Base-by-base conservation (phyloP, 306 rosid genomes). In the Rosa rugosa region DNA sequence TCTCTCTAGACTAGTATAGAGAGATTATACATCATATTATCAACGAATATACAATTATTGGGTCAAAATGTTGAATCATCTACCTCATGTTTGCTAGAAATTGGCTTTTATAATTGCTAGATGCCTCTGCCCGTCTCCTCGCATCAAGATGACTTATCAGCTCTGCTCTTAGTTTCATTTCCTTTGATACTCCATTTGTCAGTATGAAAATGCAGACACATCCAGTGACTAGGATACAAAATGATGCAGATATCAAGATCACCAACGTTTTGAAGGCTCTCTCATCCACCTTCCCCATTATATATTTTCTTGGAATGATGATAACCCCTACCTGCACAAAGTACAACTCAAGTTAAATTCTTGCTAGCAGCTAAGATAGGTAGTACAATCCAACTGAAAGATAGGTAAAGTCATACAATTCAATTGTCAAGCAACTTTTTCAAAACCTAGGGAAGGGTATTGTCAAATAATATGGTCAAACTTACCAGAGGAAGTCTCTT, bases 71-170 rank as follows among this genome's bases (percentile, higher is more conserved):
- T 1, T 34, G 44, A 45, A 80, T 84, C 16, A 79, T 85, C 27
- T 68, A 96, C 99, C 99, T 96, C 99, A 96, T 96, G 80, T 96
- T 96, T 57, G 99, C 98, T 50, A 96, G 92, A 86, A 96, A 96
- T 79, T 96, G 99, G 79, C 98, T 96, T 85, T 96, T 96, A 72
- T 96, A 93, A 86, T 96, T 96, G 83, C 92, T 96, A 72, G 98
- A 96, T 41, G 98, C 98, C 86, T 96, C 99, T 38, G 99, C 99
- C 73, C 93, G 90, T 83, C 99, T 93, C 88, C 99, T 91, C 68
- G 99, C 99, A 85, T 96, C 99, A 47, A 96, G 87, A 65, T 96
- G 99, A 83, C 90, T 91, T 45, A 96, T 96, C 71, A 96, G 83
- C 82, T 91, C 99, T 59, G 98, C 99, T 83, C 99, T 86, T 34